Base-by-base conservation (phyloP, 805 yeast genomes). In the Schwanniomyces sp. region DNA sequence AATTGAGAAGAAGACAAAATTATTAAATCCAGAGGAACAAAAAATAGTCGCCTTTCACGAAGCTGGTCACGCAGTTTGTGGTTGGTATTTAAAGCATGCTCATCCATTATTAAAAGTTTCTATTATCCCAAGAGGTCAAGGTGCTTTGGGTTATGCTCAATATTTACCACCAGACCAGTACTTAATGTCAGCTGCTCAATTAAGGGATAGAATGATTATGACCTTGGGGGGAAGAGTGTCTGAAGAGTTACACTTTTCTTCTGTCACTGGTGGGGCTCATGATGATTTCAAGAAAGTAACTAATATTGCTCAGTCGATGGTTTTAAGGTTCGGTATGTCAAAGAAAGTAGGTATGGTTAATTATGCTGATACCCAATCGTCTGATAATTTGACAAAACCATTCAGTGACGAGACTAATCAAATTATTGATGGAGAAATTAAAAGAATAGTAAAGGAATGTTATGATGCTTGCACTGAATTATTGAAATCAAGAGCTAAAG, bases 51-150 rank as follows among this genome's bases (percentile, higher is more conserved):
- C 99, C 0, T 94, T 87, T 61, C 99, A 95, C 64, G 99, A 94
- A 68, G 99, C 99, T 3, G 99, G 99, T 4, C 99, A 95, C 69
- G 99, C 99, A 9, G 82, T 94, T 51, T 91, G 98, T 67, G 99
- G 99, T 10, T 94, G 99, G 99, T 91, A 75, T 62, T 78, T 94
- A 60, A 81, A 88, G 66, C 79, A 80, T 66, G 96, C 98, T 2
- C 97, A 92, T 63, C 99, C 99, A 7, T 74, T 95, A 48, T 76
- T 94, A 50, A 94, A 94, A 74, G 99, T 94, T 16, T 89, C 97
- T 12, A 94, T 95, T 58, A 89, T 94, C 51, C 99, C 99, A 36
- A 81, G 98, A 59, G 98, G 98, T 12, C 94, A 87, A 69, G 96
- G 96, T 53, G 96, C 98, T 2, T 76, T 94, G 45, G 99, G 99